Evolutionary conservation across 2,329 filamentous ascomycete species (phyloP).

Genomic region (Fusarium nanum): DNA sequence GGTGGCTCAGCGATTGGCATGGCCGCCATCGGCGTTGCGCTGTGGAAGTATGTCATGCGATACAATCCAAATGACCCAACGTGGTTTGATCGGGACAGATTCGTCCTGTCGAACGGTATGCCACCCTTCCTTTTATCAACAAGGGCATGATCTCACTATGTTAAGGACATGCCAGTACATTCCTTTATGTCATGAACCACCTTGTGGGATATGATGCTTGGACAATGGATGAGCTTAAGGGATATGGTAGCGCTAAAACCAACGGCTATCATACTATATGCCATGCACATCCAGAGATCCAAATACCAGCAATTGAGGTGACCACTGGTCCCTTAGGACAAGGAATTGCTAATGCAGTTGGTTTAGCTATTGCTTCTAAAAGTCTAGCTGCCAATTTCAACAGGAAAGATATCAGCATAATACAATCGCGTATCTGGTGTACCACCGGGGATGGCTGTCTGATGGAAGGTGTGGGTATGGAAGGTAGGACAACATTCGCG

Average conservation of each 20-base stretch:
- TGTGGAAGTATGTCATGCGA: conserved; percentile 70
- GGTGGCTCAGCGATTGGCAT: conserved; percentile 6
- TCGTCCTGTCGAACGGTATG: neutral
- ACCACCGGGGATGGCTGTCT: conserved; percentile 67
- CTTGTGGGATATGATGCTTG: neutral
- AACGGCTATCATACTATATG: conserved; percentile 45
- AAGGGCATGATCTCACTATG: neutral
- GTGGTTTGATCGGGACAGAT: neutral
- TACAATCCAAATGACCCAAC: conserved; percentile 61
- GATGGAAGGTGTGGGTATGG: conserved; percentile 66
- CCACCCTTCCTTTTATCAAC: neutral
- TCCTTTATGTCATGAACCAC: neutral
- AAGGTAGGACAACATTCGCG: conserved; percentile 46
- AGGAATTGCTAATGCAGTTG: conserved; percentile 55
- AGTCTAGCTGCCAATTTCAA: conserved; percentile 52
- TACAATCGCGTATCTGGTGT: conserved; percentile 64
- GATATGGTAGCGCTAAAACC: neutral
- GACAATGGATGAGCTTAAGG: neutral
- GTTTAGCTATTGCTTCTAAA: conserved; percentile 56
- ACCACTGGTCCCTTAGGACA: conserved; percentile 69
- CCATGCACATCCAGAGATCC: conserved; percentile 66
- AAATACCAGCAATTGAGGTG: conserved; percentile 66
- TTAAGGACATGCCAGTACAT: neutral
- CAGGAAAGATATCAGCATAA: neutral
- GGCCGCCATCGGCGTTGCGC: conserved; percentile 46